Percentiles rank a stretch among this genome's conserved stretches.
phyloP scores from a whole-genome alignment of 192 early-diverging fungal genomes.

The Backusella liffmaniae region DNA sequence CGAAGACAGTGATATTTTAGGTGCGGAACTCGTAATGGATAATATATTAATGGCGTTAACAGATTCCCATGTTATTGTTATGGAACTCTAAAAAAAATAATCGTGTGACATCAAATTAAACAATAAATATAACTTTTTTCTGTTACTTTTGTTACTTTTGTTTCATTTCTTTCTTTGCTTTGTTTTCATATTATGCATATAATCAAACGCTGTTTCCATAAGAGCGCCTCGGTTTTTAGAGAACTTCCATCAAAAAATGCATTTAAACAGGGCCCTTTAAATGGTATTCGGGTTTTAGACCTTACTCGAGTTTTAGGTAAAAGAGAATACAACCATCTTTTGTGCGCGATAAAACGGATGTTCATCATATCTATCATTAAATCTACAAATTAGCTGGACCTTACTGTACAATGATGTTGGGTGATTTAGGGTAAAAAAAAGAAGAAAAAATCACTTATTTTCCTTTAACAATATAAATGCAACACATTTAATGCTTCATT shows the following conservation, averaged over 20 bases:
- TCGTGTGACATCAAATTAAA: not conserved
- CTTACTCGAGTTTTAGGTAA: constrained; percentile 66
- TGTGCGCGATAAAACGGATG: not conserved
- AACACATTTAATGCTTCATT: not conserved
- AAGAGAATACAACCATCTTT: not conserved
- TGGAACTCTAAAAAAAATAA: constrained; percentile 4
- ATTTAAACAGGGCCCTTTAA: constrained; percentile 25
- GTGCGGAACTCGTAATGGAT: constrained; percentile 44
- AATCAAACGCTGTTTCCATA: not conserved
- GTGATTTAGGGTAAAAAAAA: constrained; percentile 63
- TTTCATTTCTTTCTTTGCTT: not conserved
- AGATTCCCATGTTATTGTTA: constrained; percentile 21
- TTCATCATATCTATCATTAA: not conserved
- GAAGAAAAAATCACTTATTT: not conserved
- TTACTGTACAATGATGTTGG: constrained; percentile 77
- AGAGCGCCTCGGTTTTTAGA: not conserved
- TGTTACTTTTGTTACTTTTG: not conserved
- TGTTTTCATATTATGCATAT: not conserved
- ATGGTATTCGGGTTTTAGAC: constrained; percentile 69
- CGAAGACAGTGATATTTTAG: constrained; percentile 43
- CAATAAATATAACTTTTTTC: not conserved
- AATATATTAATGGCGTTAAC: constrained; percentile 41
- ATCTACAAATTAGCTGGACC: constrained; percentile 56
- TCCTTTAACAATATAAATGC: not conserved
- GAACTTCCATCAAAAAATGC: not conserved